Conservation (phyloP, 1,139 yeast genomes). For the Nakaseomyces nivariensis region DNA sequence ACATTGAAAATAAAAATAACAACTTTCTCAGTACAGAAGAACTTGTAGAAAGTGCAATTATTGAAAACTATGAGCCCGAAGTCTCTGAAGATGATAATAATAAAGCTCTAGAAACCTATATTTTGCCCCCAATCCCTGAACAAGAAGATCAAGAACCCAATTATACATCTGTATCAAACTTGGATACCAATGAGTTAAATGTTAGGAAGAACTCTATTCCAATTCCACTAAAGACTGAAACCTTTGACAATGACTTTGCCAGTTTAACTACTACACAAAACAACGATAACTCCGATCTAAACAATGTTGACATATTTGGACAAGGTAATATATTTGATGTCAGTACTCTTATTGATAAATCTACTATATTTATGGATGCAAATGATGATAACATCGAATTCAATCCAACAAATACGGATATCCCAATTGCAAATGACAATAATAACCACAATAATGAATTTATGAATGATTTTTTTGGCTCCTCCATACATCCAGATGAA, state of each 20-base stretch:
- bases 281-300: neutral
- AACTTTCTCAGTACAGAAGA: constrained; percentile 56
- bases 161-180: neutral
- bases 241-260: neutral
- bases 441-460: neutral
- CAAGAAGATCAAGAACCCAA: neutral
- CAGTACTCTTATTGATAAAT: constrained; percentile 15
- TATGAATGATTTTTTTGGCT: neutral
- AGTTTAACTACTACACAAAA: neutral
- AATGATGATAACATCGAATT: constrained; percentile 2
- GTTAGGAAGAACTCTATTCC: neutral
- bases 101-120: neutral
- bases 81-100: constrained; percentile 1
- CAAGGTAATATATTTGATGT: constrained; percentile 4
- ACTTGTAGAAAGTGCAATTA: constrained; percentile 51
- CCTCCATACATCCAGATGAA: neutral
- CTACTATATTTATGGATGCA: constrained; percentile 5
- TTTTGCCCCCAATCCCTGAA: neutral
- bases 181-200: neutral
- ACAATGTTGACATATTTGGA: neutral
- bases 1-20: constrained; percentile 46
- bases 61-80: constrained; percentile 17
- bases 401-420: constrained; percentile 5
- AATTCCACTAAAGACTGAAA: neutral
- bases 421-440: neutral